Evolutionary conservation across 192 early-diverging fungal genomes (phyloP).

Genomic region (Thamnidium elegans): DNA sequence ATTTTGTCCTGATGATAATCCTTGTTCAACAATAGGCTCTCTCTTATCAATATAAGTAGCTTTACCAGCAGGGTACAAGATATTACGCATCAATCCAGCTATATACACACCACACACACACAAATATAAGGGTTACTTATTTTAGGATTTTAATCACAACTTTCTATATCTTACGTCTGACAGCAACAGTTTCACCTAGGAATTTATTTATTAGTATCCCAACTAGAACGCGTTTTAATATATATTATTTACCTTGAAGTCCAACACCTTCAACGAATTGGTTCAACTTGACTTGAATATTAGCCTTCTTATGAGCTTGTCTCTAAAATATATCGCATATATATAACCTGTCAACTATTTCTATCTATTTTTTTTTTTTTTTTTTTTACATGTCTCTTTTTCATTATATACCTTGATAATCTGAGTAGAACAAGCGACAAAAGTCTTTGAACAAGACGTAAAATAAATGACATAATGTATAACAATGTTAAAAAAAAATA

Average conservation of each 20-base stretch:
- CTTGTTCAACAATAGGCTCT: background rate
- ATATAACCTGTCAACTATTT: no score
- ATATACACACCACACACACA: background rate
- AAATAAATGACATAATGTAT: constrained; percentile 15
- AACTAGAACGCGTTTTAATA: background rate
- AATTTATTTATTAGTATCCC: background rate
- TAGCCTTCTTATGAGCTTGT: constrained; percentile 31
- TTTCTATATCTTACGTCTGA: constrained; percentile 31
- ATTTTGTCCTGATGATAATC: no score
- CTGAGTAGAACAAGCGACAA: background rate
- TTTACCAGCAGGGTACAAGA: constrained; percentile 26
- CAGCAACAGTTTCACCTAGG: constrained; percentile 33
- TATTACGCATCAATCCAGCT: constrained; percentile 42
- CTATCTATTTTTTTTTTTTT: background rate
- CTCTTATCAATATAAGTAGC: constrained; percentile 28
- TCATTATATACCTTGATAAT: background rate
- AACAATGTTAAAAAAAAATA: background rate
- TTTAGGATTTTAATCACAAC: background rate
- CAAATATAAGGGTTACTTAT: background rate
- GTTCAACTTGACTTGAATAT: constrained; percentile 32
- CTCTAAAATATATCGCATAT: constrained; percentile 10
- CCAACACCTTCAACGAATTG: constrained; percentile 34
- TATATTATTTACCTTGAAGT: constrained; percentile 20
- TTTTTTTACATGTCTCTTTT: background rate
- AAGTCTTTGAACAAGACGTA: constrained; percentile 6